Percentiles rank a stretch among this genome's conserved stretches.
phyloP scores from a whole-genome alignment of 306 rosid species.

The Vigna radiata region DNA sequence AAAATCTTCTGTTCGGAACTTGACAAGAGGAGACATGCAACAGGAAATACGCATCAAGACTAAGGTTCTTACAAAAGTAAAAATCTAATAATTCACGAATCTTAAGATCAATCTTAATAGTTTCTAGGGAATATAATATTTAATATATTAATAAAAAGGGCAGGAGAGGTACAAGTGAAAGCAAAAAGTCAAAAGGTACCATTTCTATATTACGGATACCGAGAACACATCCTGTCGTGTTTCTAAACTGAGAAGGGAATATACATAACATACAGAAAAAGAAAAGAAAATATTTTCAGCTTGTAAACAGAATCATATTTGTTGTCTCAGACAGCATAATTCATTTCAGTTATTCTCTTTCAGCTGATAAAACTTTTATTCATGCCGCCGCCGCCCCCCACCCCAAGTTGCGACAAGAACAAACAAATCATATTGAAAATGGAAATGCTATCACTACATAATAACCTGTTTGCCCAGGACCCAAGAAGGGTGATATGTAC shows the following conservation, averaged over 20 bases:
- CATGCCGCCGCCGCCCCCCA: background rate
- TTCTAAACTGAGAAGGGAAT: conserved; percentile 25
- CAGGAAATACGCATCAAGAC: conserved; percentile 12
- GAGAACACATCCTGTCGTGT: conserved; percentile 3
- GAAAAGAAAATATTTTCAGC: background rate
- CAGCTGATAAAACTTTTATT: conserved; percentile 17
- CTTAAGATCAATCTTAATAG: background rate
- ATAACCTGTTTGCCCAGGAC: background rate
- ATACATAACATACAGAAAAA: conserved; percentile 9
- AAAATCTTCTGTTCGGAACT: conserved; percentile 17
- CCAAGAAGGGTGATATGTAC: conserved; percentile 14
- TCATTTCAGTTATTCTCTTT: background rate
- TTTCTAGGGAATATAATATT: background rate
- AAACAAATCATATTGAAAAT: conserved; percentile 23
- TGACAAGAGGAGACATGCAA: background rate
- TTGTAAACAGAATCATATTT: background rate
- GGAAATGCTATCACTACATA: conserved; percentile 13
- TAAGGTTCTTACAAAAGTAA: conserved; percentile 12
- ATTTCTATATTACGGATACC: background rate
- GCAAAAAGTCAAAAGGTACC: conserved; percentile 13
- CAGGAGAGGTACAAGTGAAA: conserved; percentile 1
- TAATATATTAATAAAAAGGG: background rate
- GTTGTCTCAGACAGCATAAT: conserved; percentile 6
- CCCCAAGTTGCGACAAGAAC: conserved; percentile 29
- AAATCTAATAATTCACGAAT: conserved; percentile 5